Evolutionary conservation across 225 moss, liverwort and hornwort species (phyloP).

Genomic region (Bryoerythrophyllum caledonicum): DNA sequence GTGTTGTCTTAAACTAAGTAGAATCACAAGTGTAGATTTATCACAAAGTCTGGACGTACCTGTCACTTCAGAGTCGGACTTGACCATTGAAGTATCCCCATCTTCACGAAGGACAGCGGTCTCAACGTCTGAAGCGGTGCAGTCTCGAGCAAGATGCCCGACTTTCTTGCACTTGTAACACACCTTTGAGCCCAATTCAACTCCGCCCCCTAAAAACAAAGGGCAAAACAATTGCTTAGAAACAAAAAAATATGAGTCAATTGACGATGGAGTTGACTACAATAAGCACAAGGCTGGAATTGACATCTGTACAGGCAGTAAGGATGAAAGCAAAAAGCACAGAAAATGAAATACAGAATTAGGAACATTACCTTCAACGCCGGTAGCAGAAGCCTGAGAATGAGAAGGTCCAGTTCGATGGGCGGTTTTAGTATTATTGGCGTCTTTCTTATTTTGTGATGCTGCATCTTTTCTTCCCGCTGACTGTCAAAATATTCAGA

Average conservation of each 20-base stretch:
- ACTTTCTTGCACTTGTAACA: conserved; percentile 89
- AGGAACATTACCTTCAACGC: conserved; percentile 29
- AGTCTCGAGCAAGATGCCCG: conserved; percentile 88
- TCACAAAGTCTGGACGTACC: conserved; percentile 22
- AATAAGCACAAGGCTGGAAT: not conserved
- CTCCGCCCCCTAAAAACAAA: conserved; percentile 30
- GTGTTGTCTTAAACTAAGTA: not conserved
- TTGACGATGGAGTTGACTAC: not conserved
- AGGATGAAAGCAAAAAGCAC: not conserved
- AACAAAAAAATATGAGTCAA: too few relatives aligned
- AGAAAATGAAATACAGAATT: conserved; percentile 5
- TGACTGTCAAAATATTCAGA: conserved; percentile 46
- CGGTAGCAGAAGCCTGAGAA: too few relatives aligned
- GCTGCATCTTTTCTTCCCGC: conserved; percentile 70
- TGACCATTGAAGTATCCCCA: conserved; percentile 11
- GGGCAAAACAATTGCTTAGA: not conserved
- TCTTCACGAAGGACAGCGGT: conserved; percentile 24
- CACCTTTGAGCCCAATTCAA: conserved; percentile 55
- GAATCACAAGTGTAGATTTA: too few relatives aligned
- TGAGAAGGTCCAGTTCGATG: conserved; percentile 20
- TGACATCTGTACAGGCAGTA: conserved; percentile 3
- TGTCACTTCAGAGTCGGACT: conserved; percentile 19
- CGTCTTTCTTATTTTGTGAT: conserved; percentile 44
- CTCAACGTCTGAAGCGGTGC: conserved; percentile 41
- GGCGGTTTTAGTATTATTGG: conserved; percentile 23